Evolutionary conservation across 306 rosid species (phyloP).

Genomic region (Lagenaria siceraria): DNA sequence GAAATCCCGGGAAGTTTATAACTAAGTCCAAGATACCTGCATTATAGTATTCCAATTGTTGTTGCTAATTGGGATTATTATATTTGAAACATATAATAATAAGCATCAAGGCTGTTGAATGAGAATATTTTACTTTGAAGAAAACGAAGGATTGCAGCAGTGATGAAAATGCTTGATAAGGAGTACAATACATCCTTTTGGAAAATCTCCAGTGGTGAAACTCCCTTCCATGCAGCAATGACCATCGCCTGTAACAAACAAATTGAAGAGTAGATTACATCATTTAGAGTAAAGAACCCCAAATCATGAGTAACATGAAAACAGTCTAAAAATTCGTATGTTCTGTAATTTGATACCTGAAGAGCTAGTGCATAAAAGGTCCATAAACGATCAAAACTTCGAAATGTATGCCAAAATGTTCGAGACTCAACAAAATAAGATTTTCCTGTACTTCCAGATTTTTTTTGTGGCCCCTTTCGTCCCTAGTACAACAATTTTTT

Average conservation of each 20-base stretch:
- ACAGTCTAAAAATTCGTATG: slow-evolving; percentile 2
- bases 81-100: no score
- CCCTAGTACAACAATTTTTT: slow-evolving; percentile 37
- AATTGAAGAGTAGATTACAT: slow-evolving; percentile 1
- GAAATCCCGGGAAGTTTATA: slow-evolving; percentile 84
- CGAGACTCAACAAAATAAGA: slow-evolving; percentile 76
- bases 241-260: slow-evolving; percentile 42
- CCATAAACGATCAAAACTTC: slow-evolving; percentile 92
- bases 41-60: neutral
- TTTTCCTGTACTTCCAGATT: slow-evolving; percentile 62
- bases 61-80: no score
- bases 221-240: slow-evolving; percentile 59
- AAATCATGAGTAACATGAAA: neutral
- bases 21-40: slow-evolving; percentile 68
- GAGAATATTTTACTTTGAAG: slow-evolving; percentile 62
- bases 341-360: slow-evolving; percentile 52
- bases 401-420: slow-evolving; percentile 84
- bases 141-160: slow-evolving; percentile 82
- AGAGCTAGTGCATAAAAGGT: slow-evolving; percentile 72
- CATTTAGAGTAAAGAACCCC: slow-evolving; percentile 11
- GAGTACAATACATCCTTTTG: slow-evolving; percentile 44
- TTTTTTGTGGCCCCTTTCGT: slow-evolving; percentile 43
- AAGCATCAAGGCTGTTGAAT: neutral
- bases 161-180: slow-evolving; percentile 83
- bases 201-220: slow-evolving; percentile 43